Evolutionary conservation across 495 filamentous ascomycete genomes (phyloP).

Genomic region (Staphylotrichum longicolle): DNA sequence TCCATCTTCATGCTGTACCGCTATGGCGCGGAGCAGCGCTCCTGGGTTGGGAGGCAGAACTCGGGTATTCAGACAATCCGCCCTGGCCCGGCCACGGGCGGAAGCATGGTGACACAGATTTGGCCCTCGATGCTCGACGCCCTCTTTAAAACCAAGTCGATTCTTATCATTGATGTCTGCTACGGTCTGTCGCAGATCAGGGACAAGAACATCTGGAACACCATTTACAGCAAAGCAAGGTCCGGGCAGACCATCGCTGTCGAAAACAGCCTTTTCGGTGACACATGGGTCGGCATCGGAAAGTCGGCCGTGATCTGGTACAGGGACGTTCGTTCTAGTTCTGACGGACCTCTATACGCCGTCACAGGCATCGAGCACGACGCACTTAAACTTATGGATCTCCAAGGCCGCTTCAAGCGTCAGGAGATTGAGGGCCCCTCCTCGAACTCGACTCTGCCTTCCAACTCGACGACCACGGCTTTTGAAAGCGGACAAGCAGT

Average conservation of each 20-base stretch:
- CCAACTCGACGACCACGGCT: conserved; percentile 3
- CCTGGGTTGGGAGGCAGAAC: conserved; percentile 7
- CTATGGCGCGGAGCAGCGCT: conserved; percentile 6
- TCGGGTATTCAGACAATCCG: conserved; percentile 5
- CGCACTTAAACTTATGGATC: conserved; percentile 4
- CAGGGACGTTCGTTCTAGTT: not conserved
- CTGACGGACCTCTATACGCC: not conserved
- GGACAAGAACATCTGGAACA: not conserved
- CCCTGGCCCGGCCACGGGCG: not conserved
- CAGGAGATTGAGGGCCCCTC: not conserved
- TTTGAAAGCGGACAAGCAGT: not conserved
- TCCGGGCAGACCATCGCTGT: not conserved
- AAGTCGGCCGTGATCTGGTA: conserved; percentile 14
- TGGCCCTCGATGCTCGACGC: not conserved
- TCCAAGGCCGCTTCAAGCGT: not conserved
- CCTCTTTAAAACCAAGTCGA: not conserved
- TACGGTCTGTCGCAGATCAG: conserved; percentile 10
- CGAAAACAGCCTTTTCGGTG: conserved; percentile 5
- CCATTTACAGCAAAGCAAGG: not conserved
- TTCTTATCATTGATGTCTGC: conserved; percentile 11
- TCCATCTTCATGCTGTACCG: conserved; percentile 18
- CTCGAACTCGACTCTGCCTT: conserved; percentile 3
- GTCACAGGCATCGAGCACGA: conserved; percentile 4
- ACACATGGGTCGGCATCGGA: conserved; percentile 2
- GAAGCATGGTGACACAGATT: not conserved